phyloP scores from a whole-genome alignment of 371 early-diverging fungal genomes.

The Apophysomyces ossiformis region DNA sequence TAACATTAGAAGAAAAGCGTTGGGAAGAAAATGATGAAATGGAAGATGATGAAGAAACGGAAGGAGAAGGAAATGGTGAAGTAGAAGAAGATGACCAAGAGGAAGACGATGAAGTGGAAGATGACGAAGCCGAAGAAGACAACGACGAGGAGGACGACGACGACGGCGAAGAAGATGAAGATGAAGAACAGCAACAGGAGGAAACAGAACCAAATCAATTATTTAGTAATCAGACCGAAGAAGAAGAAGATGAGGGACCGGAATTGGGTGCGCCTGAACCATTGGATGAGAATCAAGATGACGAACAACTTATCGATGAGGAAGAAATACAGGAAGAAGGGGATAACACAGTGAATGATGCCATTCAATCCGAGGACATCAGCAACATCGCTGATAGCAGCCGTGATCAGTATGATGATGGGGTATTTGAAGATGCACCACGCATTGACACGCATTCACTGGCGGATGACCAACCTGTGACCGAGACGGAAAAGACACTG shows the following conservation, averaged over 20 bases:
- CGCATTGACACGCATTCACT: not conserved
- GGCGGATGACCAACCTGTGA: not conserved
- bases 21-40: no score
- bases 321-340: no score
- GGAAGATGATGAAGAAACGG: no score
- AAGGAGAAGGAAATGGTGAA: no score
- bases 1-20: no score
- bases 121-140: no score
- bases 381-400: not conserved
- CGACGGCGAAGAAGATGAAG: not conserved
- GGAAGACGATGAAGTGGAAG: no score
- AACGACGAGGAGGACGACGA: no score
- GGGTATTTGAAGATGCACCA: not conserved
- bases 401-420: not conserved
- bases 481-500: not conserved
- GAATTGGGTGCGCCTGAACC: slow-evolving; percentile 2
- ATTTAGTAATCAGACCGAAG: not conserved
- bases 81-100: no score
- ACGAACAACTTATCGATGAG: not conserved
- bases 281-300: not conserved
- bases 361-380: no score
- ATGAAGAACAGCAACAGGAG: not conserved
- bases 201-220: not conserved
- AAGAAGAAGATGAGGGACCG: not conserved
- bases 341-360: no score